phyloP scores from a whole-genome alignment of 2,329 filamentous ascomycete species.

The Eutypella sp. region DNA sequence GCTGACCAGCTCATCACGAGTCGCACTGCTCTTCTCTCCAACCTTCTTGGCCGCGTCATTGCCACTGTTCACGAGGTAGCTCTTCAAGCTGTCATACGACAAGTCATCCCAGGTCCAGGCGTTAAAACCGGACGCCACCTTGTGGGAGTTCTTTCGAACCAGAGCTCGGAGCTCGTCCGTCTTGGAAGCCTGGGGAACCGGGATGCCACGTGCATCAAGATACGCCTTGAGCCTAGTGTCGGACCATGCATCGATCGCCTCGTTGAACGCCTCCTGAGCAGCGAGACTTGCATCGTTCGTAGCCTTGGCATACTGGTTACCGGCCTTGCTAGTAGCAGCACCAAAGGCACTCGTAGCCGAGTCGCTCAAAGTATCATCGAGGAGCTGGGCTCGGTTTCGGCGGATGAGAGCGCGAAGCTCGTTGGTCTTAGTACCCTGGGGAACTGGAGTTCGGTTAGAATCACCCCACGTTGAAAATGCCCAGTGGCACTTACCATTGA shows the following conservation, averaged over 20 bases:
- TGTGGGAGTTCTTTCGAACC: slow-evolving; percentile 69
- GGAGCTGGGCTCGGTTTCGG: slow-evolving; percentile 72
- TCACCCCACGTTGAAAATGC: not conserved
- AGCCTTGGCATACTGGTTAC: slow-evolving; percentile 71
- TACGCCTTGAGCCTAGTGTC: slow-evolving; percentile 74
- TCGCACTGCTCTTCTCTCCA: slow-evolving; percentile 57
- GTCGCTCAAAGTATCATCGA: slow-evolving; percentile 58
- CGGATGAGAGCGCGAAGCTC: slow-evolving; percentile 86
- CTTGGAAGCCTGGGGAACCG: slow-evolving; percentile 67
- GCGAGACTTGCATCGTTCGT: slow-evolving; percentile 63
- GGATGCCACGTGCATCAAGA: slow-evolving; percentile 70
- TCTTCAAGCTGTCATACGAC: slow-evolving; percentile 64
- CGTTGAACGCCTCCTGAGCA: slow-evolving; percentile 62
- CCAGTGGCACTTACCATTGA: slow-evolving; percentile 40
- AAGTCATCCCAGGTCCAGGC: slow-evolving; percentile 79
- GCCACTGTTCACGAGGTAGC: slow-evolving; percentile 48
- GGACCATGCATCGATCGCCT: slow-evolving; percentile 60
- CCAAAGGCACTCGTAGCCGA: slow-evolving; percentile 59
- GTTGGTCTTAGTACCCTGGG: slow-evolving; percentile 85
- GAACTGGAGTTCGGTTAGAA: slow-evolving; percentile 50
- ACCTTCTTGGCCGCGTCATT: slow-evolving; percentile 53
- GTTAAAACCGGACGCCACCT: slow-evolving; percentile 61
- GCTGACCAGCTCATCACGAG: slow-evolving; percentile 67
- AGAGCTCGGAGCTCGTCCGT: slow-evolving; percentile 68
- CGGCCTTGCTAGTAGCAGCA: slow-evolving; percentile 68